phyloP scores from a whole-genome alignment of 1,284 basidiomycete species.

The Ustilago bromivora region DNA sequence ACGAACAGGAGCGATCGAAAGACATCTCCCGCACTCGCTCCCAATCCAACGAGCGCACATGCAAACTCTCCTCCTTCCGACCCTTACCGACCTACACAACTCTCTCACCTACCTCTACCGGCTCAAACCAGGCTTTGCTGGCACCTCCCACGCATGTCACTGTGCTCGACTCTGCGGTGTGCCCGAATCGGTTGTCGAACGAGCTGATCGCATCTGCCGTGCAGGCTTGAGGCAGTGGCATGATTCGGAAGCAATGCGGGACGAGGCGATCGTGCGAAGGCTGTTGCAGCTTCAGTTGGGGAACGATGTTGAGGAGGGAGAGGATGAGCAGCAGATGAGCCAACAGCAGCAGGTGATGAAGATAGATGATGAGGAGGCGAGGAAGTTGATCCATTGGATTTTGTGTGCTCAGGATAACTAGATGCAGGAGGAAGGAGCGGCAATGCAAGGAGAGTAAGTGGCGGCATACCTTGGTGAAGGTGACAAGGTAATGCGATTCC shows the following conservation, averaged over 20 bases:
- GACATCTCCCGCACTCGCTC: conserved; percentile 21
- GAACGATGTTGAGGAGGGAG: conserved; percentile 4
- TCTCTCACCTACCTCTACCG: conserved; percentile 47
- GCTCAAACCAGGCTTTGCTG: conserved; percentile 37
- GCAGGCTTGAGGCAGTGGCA: conserved; percentile 27
- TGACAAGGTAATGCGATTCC: conserved; percentile 14
- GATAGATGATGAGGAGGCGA: conserved; percentile 19
- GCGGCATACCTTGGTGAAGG: background rate
- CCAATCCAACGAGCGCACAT: conserved; percentile 48
- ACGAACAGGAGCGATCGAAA: conserved; percentile 39
- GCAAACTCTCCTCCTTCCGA: conserved; percentile 43
- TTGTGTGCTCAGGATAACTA: conserved; percentile 10
- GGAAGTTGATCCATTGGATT: conserved; percentile 25
- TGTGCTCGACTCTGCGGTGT: conserved; percentile 50
- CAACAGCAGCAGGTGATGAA: conserved; percentile 1
- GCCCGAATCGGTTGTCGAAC: conserved; percentile 35
- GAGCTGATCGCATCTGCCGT: conserved; percentile 27
- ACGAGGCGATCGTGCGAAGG: conserved; percentile 40
- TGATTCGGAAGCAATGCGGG: conserved; percentile 19
- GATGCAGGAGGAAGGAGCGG: background rate
- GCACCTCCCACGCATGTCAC: conserved; percentile 41
- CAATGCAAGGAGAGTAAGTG: background rate
- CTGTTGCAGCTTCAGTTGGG: conserved; percentile 30
- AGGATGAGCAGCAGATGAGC: background rate
- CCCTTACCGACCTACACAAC: conserved; percentile 14